phyloP scores from a whole-genome alignment of 352 stramenopile genomes.

The Globisporangium yorkense region DNA sequence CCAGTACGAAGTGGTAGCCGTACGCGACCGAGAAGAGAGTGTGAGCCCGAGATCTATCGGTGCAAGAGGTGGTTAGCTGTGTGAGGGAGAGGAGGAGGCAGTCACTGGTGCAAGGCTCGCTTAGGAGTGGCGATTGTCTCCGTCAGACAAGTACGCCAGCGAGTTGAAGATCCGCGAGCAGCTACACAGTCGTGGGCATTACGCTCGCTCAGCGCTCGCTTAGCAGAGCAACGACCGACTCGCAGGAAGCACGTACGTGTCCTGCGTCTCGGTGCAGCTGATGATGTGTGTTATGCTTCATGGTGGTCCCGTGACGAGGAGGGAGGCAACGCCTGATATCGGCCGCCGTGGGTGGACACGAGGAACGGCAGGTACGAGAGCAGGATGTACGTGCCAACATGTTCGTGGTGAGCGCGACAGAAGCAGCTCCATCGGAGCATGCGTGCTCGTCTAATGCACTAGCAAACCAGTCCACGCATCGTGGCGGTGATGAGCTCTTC shows the following conservation, averaged over 20 bases:
- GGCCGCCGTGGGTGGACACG: no score
- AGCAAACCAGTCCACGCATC: constrained; percentile 1
- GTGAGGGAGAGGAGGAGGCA: background rate
- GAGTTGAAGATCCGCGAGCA: constrained; percentile 84
- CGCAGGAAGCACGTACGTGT: no score
- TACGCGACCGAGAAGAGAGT: constrained; percentile 82
- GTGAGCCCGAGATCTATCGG: constrained; percentile 83
- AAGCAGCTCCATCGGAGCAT: no score
- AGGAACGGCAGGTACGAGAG: constrained; percentile 53
- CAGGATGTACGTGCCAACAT: no score
- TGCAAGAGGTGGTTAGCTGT: constrained; percentile 36
- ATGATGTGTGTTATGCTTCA: no score
- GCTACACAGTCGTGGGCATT: constrained; percentile 14
- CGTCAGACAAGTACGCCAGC: constrained; percentile 58
- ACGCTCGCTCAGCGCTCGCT: no score
- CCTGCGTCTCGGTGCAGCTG: no score
- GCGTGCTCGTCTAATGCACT: background rate
- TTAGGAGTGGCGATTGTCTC: constrained; percentile 77
- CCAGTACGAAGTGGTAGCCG: constrained; percentile 74
- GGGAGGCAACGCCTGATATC: no score
- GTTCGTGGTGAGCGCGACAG: no score
- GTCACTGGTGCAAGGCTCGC: no score
- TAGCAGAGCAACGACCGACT: no score
- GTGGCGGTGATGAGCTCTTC: constrained; percentile 91
- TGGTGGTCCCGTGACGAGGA: no score